phyloP scores from a whole-genome alignment of 768 basidiomycete genomes.

The Xanthoconium stramineum region DNA sequence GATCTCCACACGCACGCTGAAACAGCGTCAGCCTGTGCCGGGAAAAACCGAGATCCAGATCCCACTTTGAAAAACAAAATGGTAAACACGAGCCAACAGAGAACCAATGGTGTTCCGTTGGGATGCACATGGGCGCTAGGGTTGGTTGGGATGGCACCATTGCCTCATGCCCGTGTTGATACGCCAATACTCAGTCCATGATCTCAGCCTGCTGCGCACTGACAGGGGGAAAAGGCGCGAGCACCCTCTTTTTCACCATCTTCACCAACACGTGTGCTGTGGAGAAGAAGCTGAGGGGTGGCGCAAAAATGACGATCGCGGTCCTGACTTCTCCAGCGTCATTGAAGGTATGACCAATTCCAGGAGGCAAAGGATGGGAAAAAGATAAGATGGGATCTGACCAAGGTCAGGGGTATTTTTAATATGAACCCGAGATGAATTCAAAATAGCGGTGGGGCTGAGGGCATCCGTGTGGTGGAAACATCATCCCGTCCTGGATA shows the following conservation, averaged over 20 bases:
- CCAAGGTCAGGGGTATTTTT: slow-evolving; percentile 3
- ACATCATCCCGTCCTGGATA: not conserved
- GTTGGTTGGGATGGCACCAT: not conserved
- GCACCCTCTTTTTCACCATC: slow-evolving; percentile 19
- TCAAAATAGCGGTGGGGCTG: slow-evolving; percentile 11
- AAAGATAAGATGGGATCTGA: slow-evolving; percentile 27
- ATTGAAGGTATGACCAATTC: slow-evolving; percentile 16
- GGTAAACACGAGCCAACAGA: not conserved
- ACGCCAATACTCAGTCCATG: not conserved
- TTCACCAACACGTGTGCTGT: slow-evolving; percentile 21
- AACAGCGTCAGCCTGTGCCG: slow-evolving; percentile 1
- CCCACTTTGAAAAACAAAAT: not conserved
- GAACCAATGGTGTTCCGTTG: not conserved
- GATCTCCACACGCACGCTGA: not conserved
- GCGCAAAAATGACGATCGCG: slow-evolving; percentile 12
- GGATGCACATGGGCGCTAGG: not conserved
- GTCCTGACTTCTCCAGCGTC: slow-evolving; percentile 2
- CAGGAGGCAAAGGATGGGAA: slow-evolving; percentile 6
- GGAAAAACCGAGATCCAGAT: slow-evolving; percentile 19
- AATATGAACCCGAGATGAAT: not conserved
- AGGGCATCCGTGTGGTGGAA: slow-evolving; percentile 14
- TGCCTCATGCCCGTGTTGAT: slow-evolving; percentile 12
- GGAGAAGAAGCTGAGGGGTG: slow-evolving; percentile 5
- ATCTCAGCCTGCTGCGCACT: slow-evolving; percentile 5
- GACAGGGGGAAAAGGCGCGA: slow-evolving; percentile 1